Percentiles rank a stretch among this genome's conserved stretches.
These are phyloP conservation scores for Eucalyptus pauciflora DNA, from an alignment of 345 rosid species.

Conservation along the genomic window DNA sequence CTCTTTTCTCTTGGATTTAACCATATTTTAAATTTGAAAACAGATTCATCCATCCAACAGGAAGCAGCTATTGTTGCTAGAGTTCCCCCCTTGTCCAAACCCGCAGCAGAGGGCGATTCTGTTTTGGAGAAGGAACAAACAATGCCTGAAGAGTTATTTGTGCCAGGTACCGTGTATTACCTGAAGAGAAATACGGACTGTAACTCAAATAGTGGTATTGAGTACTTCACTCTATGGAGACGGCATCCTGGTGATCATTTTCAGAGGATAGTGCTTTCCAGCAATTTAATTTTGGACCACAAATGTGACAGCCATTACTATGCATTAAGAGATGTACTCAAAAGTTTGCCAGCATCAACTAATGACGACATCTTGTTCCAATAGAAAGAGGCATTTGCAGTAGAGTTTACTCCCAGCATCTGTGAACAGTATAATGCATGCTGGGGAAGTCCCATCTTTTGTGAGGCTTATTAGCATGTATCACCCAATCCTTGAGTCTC, in stretches of 20 bases:
- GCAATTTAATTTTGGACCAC: slow-evolving; percentile 79
- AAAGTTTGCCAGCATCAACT: slow-evolving; percentile 45
- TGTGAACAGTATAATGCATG: not conserved
- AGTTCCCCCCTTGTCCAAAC: not conserved
- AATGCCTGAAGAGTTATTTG: slow-evolving; percentile 52
- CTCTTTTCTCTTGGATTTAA: not conserved
- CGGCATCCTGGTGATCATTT: slow-evolving; percentile 81
- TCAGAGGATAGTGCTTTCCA: slow-evolving; percentile 73
- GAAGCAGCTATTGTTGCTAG: not conserved
- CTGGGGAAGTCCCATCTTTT: not conserved
- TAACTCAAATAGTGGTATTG: slow-evolving; percentile 9
- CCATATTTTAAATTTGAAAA: not conserved
- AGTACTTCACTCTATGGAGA: slow-evolving; percentile 70
- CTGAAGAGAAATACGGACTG: slow-evolving; percentile 45
- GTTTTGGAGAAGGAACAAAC: slow-evolving; percentile 1
- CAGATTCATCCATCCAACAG: slow-evolving; percentile 14
- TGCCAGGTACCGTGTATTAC: slow-evolving; percentile 73
- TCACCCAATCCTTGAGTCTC: not conserved
- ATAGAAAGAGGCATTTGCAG: not conserved
- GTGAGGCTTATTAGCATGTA: not conserved
- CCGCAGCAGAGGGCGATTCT: not conserved
- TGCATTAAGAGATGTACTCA: slow-evolving; percentile 78
- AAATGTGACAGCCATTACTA: slow-evolving; percentile 84
- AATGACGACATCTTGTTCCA: slow-evolving; percentile 30
- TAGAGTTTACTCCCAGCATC: not conserved